Percentiles rank a stretch among this genome's conserved stretches.
Conservation (phyloP, 495 filamentous ascomycete genomes). For the Aspergillus carlsbadensis region DNA sequence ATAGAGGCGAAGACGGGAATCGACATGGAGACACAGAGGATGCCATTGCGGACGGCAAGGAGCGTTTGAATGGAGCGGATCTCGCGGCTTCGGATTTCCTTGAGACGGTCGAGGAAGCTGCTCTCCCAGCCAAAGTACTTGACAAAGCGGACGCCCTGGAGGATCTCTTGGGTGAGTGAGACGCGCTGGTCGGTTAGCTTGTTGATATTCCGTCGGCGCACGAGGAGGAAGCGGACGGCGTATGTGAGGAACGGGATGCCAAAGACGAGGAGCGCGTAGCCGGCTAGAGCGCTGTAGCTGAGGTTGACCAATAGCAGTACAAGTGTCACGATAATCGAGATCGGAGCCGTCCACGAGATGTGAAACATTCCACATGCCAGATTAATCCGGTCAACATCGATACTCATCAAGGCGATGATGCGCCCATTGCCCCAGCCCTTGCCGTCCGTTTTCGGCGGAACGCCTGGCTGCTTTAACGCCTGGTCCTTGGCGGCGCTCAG, state of each 20-base stretch:
- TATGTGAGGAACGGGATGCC: slow-evolving; percentile 71
- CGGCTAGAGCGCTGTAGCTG: slow-evolving; percentile 82
- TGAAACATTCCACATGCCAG: slow-evolving; percentile 85
- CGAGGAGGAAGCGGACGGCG: slow-evolving; percentile 70
- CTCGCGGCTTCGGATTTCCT: slow-evolving; percentile 68
- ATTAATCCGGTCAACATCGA: slow-evolving; percentile 88
- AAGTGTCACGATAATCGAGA: slow-evolving; percentile 74
- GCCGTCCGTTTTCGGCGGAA: slow-evolving; percentile 53
- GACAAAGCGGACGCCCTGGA: slow-evolving; percentile 88
- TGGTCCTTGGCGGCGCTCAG: slow-evolving; percentile 44
- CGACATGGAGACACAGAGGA: slow-evolving; percentile 74
- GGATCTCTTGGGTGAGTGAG: slow-evolving; percentile 86
- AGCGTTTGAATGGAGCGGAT: slow-evolving; percentile 77
- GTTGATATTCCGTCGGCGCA: slow-evolving; percentile 74
- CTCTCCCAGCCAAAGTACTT: slow-evolving; percentile 96
- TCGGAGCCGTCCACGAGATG: slow-evolving; percentile 80
- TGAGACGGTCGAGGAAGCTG: slow-evolving; percentile 75
- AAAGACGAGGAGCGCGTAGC: slow-evolving; percentile 78
- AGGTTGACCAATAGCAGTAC: slow-evolving; percentile 80
- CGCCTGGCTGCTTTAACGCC: slow-evolving; percentile 31
- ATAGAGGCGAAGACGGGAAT: slow-evolving; percentile 92
- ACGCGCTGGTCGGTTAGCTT: slow-evolving; percentile 91
- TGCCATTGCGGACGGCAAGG: slow-evolving; percentile 76
- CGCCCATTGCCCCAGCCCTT: slow-evolving; percentile 88
- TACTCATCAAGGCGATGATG: slow-evolving; percentile 88